Percentiles rank a stretch among this genome's conserved stretches.
These are phyloP conservation scores for Fusarium xylarioides DNA, from an alignment of 2,329 filamentous ascomycete species.

Conservation along the genomic window DNA sequence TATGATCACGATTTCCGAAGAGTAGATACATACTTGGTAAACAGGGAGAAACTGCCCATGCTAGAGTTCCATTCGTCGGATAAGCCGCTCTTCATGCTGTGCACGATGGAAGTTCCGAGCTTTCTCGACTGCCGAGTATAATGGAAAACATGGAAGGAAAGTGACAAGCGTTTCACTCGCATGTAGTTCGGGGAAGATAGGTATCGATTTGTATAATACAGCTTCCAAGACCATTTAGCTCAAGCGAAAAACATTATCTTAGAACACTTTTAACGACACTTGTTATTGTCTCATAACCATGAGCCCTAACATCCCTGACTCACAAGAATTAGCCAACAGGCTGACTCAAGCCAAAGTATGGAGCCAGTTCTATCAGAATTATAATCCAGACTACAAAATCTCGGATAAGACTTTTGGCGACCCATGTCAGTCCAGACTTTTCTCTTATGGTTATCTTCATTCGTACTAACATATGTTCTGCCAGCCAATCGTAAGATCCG, in stretches of 20 bases:
- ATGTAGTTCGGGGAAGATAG: rapidly evolving
- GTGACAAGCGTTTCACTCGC: rapidly evolving
- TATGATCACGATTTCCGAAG: rapidly evolving
- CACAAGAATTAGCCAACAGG: not conserved
- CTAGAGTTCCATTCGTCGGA: rapidly evolving
- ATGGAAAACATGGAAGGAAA: too few relatives aligned
- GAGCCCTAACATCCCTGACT: not conserved
- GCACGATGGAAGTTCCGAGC: not conserved
- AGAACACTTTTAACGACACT: rapidly evolving
- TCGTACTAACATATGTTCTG: rapidly evolving
- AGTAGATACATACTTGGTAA: rapidly evolving
- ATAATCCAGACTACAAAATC: not conserved
- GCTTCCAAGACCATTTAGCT: not conserved
- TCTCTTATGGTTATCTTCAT: not conserved
- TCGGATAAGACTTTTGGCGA: not conserved
- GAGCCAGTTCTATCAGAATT: not conserved
- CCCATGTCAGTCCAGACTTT: not conserved
- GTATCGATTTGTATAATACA: rapidly evolving
- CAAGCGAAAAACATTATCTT: not conserved
- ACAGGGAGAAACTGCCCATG: rapidly evolving
- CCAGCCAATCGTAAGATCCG: not conserved
- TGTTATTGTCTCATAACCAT: not conserved
- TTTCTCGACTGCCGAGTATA: not conserved
- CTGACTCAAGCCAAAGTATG: not conserved
- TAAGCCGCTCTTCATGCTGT: not conserved